Evolutionary conservation across 495 filamentous ascomycete species (phyloP).

Genomic region (Neurospora tetraspora): DNA sequence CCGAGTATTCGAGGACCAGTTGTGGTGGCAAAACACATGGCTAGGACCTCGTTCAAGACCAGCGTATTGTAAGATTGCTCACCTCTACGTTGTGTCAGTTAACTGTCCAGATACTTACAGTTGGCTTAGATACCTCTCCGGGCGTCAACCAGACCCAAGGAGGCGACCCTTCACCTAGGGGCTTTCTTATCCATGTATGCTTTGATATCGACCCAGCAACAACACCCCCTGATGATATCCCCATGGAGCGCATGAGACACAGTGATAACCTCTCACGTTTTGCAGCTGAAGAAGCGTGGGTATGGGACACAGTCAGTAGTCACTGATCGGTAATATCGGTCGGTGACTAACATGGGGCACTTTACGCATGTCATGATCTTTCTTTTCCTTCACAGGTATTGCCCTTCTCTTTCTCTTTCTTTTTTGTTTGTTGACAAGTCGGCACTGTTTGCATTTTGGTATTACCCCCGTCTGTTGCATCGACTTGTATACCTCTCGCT

Average conservation of each 20-base stretch:
- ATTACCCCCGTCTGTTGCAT: slow-evolving; percentile 1
- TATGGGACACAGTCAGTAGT: neutral
- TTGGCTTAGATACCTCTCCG: neutral
- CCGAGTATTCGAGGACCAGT: slow-evolving; percentile 9
- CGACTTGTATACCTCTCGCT: neutral
- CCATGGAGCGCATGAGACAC: neutral
- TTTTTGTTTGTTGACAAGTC: neutral
- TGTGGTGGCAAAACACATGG: slow-evolving; percentile 14
- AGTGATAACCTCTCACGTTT: neutral
- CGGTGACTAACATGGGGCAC: neutral
- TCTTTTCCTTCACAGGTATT: neutral
- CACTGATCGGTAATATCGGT: neutral
- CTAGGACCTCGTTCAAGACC: slow-evolving; percentile 1
- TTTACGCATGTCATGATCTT: neutral
- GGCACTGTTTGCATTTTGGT: neutral
- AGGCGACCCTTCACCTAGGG: slow-evolving; percentile 2
- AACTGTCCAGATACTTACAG: neutral
- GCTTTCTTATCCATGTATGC: slow-evolving; percentile 18
- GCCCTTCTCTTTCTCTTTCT: neutral
- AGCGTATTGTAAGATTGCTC: slow-evolving; percentile 8
- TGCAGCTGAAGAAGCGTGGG: neutral
- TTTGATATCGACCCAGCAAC: slow-evolving; percentile 4
- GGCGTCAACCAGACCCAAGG: slow-evolving; percentile 1
- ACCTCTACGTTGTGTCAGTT: neutral
- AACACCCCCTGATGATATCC: neutral